Conservation (phyloP, 1,284 basidiomycete species). For the Ceratobasidium sp. region DNA sequence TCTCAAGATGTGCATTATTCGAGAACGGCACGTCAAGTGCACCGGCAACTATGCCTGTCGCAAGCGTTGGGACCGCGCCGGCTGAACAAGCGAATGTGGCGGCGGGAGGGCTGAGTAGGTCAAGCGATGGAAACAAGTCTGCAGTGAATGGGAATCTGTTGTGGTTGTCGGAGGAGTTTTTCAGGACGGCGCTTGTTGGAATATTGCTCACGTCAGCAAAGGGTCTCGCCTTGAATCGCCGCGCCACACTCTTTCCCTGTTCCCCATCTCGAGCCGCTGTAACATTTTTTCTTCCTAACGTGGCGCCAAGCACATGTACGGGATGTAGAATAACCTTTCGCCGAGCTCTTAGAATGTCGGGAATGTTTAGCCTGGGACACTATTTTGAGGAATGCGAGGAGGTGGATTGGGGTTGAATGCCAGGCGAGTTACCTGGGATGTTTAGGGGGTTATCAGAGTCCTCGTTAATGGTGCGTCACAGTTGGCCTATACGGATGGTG, state of each 20-base stretch:
- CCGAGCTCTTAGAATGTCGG: no score
- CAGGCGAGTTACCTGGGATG: constrained; percentile 76
- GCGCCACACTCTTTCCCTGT: neutral
- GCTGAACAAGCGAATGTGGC: no score
- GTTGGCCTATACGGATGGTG: constrained; percentile 50
- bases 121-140: no score
- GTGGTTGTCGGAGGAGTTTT: no score
- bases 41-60: constrained; percentile 96
- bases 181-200: no score
- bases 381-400: constrained; percentile 47
- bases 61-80: constrained; percentile 96
- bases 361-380: neutral
- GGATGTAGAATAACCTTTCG: neutral
- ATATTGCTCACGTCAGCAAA: no score
- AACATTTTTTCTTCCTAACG: neutral
- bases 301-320: neutral
- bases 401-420: constrained; percentile 63
- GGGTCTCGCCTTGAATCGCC: neutral
- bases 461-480: constrained; percentile 82
- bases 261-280: neutral
- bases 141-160: no score
- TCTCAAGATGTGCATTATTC: constrained; percentile 93
- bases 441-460: constrained; percentile 82
- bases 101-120: constrained; percentile 91
- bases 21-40: constrained; percentile 97